Evolutionary conservation across 23 red algal species (phyloP), one percentile per base, ranked within the genome.

Genomic region (Porphyridium purpureum): DNA sequence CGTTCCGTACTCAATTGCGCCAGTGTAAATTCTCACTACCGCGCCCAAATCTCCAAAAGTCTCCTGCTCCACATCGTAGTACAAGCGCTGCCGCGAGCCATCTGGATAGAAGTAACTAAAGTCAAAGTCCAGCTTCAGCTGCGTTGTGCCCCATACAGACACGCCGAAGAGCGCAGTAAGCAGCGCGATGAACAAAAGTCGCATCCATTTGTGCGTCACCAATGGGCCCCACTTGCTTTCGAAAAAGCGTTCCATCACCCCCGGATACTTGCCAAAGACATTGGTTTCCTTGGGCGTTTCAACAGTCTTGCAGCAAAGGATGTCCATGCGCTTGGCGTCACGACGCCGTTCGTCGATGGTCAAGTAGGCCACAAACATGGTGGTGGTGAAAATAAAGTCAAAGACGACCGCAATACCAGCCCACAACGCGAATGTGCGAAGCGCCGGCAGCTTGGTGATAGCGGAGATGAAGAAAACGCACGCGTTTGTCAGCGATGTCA

Each of bases 21-120:
- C 42, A 7, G 69, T 64, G 50, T 82, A 82, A 1, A 82, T 51
- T n/a, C n/a, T n/a, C n/a, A n/a, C n/a, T n/a, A n/a, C n/a, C n/a
- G n/a, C n/a, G n/a, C n/a, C n/a, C n/a, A n/a, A n/a, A n/a, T n/a
- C n/a, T 23, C 54, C 31, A 17, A 64, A 67, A 1, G 1, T 21
- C 35, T 68, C 62, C 4, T 64, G 64, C 1, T 63, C 47, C 46
- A 42, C 7, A 22, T 70, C 69, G 40, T 62, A 61, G 31, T 69
- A 71, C 30, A 60, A 63, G 0, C 52, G 33, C 42, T 67, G 64
- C 22, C 64, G 23, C 46, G 75, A 69, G 7, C 62, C 75, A 7
- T 5, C 17, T 4, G 75, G 75, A 57, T 69, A 82, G 75, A 82
- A 82, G 55, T 69, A 67, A 33, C 54, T 44, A 58, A 82, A 82